Conservation (phyloP, 108 stramenopile species). For the Cyclotella distinguenda region DNA sequence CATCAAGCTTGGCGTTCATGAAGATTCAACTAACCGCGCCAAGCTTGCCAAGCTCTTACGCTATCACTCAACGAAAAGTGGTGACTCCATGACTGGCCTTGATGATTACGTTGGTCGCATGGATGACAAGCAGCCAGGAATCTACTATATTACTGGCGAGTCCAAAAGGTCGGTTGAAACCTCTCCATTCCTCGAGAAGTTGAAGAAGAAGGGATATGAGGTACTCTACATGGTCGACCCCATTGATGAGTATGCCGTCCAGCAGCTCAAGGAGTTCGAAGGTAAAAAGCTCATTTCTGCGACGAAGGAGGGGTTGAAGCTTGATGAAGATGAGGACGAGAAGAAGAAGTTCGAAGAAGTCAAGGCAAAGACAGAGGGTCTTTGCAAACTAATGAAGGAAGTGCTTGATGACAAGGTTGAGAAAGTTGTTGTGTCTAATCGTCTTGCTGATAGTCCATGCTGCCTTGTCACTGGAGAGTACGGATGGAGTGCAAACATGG, state of each 20-base stretch:
- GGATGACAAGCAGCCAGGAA: constrained; percentile 98
- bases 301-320: constrained; percentile 98
- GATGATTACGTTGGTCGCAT: constrained; percentile 99
- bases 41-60: constrained; percentile 99
- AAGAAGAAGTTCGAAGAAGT: constrained; percentile 98
- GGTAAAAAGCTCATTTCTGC: constrained; percentile 99
- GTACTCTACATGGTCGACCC: constrained; percentile 99
- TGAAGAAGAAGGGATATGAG: constrained; percentile 99
- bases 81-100: constrained; percentile 98
- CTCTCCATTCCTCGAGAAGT: constrained; percentile 99
- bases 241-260: constrained; percentile 99
- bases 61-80: constrained; percentile 98
- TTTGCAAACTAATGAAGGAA: constrained; percentile 99
- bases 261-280: constrained; percentile 99
- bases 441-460: constrained; percentile 98
- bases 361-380: constrained; percentile 95
- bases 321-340: constrained; percentile 96
- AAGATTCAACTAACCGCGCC: constrained; percentile 99
- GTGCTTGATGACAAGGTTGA: constrained; percentile 99
- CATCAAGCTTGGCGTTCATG: constrained; percentile 99
- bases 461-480: constrained; percentile 99
- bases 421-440: constrained; percentile 99
- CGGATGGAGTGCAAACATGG: constrained; percentile 99
- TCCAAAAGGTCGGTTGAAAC: constrained; percentile 98
- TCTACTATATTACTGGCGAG: constrained; percentile 99